Evolutionary conservation across 2,329 filamentous ascomycete species (phyloP).

Genomic region (Trichoderma cornu-damae): DNA sequence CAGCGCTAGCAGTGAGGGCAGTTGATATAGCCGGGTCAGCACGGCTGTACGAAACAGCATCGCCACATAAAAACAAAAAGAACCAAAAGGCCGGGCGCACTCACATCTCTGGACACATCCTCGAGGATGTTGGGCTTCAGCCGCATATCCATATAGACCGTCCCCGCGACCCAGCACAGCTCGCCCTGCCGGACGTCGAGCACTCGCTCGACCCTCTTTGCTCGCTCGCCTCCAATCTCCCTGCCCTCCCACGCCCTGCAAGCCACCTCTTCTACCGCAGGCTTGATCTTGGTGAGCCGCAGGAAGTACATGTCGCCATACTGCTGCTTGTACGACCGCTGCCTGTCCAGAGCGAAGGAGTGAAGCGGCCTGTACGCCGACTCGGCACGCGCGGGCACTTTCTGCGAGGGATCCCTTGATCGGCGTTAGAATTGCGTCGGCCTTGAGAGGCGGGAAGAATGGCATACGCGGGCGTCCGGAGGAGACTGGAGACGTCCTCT

Average conservation of each 20-base stretch:
- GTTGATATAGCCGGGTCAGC: too few relatives aligned
- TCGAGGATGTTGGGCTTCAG: constrained; percentile 94
- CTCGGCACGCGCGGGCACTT: constrained; percentile 47
- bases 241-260: constrained; percentile 71
- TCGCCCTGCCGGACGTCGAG: constrained; percentile 93
- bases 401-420: constrained; percentile 32
- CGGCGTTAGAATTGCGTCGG: background rate
- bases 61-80: background rate
- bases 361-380: constrained; percentile 67
- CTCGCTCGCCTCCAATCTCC: constrained; percentile 70
- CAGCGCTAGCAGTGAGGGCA: constrained; percentile 64
- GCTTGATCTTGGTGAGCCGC: constrained; percentile 80
- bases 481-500: constrained; percentile 42
- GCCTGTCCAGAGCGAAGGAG: constrained; percentile 66
- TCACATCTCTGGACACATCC: constrained; percentile 86
- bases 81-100: too few relatives aligned
- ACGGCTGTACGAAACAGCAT: too few relatives aligned
- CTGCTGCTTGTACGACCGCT: constrained; percentile 82
- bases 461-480: constrained; percentile 38
- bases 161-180: constrained; percentile 91
- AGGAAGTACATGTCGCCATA: constrained; percentile 98
- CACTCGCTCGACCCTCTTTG: constrained; percentile 75
- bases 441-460: background rate
- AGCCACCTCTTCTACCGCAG: constrained; percentile 70
- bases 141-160: constrained; percentile 95